These are phyloP conservation scores for Stephanodiscus minutulus DNA, from an alignment of 108 stramenopile genomes.

Conservation along the genomic window DNA sequence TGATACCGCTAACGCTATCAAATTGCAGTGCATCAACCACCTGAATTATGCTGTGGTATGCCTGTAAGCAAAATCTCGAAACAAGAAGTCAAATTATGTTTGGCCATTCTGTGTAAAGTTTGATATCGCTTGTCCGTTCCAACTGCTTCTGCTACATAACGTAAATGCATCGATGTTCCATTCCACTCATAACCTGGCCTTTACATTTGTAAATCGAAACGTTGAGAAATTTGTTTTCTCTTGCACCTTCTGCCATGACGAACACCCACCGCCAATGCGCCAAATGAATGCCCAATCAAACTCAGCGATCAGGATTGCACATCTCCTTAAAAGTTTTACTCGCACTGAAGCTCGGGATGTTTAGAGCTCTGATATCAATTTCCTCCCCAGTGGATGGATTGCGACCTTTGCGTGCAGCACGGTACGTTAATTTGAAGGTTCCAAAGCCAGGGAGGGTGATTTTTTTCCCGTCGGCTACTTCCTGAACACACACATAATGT, in stretches of 20 bases:
- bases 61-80: background rate
- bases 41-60: background rate
- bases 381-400: slow-evolving; percentile 93
- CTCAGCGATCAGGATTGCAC: slow-evolving; percentile 56
- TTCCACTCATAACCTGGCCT: background rate
- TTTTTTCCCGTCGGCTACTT: slow-evolving; percentile 67
- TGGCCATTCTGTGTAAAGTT: background rate
- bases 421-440: slow-evolving; percentile 76
- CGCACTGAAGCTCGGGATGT: slow-evolving; percentile 76
- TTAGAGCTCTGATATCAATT: slow-evolving; percentile 77
- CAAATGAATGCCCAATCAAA: background rate
- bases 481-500: slow-evolving; percentile 22
- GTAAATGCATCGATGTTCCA: background rate
- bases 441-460: slow-evolving; percentile 87
- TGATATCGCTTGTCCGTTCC: background rate
- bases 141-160: background rate
- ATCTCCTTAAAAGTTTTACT: slow-evolving; percentile 88
- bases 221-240: background rate
- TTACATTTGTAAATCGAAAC: background rate
- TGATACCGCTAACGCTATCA: background rate
- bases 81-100: background rate
- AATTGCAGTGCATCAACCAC: background rate
- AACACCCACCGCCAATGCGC: background rate
- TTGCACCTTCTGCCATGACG: background rate
- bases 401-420: slow-evolving; percentile 84